phyloP scores from a whole-genome alignment of 2,329 filamentous ascomycete species.

The Beauveria medogensis region DNA sequence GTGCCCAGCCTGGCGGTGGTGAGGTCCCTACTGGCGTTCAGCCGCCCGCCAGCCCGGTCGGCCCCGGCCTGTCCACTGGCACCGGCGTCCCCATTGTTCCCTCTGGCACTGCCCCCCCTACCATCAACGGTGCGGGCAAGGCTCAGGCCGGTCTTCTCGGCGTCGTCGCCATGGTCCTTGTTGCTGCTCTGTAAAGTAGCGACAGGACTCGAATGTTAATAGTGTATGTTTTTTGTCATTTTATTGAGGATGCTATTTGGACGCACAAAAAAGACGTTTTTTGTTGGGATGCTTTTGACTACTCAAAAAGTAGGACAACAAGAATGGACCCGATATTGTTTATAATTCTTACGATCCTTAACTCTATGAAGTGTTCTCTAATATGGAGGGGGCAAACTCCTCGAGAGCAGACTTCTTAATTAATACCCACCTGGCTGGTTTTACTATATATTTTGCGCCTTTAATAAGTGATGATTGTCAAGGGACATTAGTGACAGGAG shows the following conservation, averaged over 20 bases:
- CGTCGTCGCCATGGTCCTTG: conserved; percentile 34
- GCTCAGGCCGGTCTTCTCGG: conserved; percentile 37
- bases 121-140: conserved; percentile 31
- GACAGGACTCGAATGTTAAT: not conserved
- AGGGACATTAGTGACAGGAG: not conserved
- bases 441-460: not conserved
- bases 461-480: not conserved
- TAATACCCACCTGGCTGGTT: conserved; percentile 25
- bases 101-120: conserved; percentile 26
- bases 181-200: conserved; percentile 37
- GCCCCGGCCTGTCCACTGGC: too few species aligned
- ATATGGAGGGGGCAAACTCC: not conserved
- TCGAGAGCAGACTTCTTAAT: conserved; percentile 5
- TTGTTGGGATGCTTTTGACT: not conserved
- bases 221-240: conserved; percentile 1
- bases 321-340: conserved; percentile 14
- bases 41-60: conserved; percentile 10
- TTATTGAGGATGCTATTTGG: conserved; percentile 2
- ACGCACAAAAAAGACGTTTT: not conserved
- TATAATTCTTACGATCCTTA: conserved; percentile 54
- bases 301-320: not conserved
- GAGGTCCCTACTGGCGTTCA: not conserved
- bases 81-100: conserved; percentile 16
- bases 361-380: not conserved
- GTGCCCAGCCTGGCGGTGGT: too few species aligned